Percentiles rank a stretch among this genome's conserved stretches.
Evolutionary conservation across 352 stramenopile species (phyloP).

Genomic region (Phytopythium chamaehyphon): DNA sequence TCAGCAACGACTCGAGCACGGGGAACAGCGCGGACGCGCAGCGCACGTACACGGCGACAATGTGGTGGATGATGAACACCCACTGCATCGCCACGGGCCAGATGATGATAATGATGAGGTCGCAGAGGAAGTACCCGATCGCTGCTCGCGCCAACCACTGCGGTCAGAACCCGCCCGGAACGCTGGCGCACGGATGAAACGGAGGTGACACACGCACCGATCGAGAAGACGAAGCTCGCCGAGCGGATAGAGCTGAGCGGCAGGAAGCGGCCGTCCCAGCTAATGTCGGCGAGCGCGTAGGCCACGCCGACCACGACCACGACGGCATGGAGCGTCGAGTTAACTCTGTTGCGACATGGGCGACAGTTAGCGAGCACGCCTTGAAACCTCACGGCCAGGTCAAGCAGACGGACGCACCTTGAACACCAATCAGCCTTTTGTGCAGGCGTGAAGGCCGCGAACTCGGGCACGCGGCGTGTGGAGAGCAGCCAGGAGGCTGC

Average conservation of each 20-base stretch:
- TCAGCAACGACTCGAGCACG: not conserved
- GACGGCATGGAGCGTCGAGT: conserved; percentile 74
- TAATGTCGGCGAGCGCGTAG: conserved; percentile 60
- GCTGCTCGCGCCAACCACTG: conserved; percentile 27
- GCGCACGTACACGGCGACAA: conserved; percentile 67
- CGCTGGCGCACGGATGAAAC: too few relatives aligned
- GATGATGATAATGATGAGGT: conserved; percentile 75
- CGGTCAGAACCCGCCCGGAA: conserved; percentile 1
- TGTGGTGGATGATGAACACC: conserved; percentile 78
- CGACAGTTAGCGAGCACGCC: not conserved
- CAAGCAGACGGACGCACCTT: conserved; percentile 25
- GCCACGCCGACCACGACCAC: conserved; percentile 58
- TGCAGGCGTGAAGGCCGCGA: conserved; percentile 49
- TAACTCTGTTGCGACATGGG: conserved; percentile 38
- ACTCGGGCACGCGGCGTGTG: conserved; percentile 50
- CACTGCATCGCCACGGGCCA: conserved; percentile 75
- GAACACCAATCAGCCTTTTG: conserved; percentile 84
- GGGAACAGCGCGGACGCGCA: not conserved
- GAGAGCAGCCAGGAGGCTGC: conserved; percentile 61
- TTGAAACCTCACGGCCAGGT: not conserved
- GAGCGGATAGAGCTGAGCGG: conserved; percentile 69
- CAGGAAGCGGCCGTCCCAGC: conserved; percentile 57
- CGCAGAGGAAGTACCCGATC: conserved; percentile 77
- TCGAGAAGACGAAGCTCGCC: conserved; percentile 80
- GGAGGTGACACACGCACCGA: conserved; percentile 26